phyloP scores from a whole-genome alignment of 2,329 filamentous ascomycete species.

The Davidsoniella virescens region DNA sequence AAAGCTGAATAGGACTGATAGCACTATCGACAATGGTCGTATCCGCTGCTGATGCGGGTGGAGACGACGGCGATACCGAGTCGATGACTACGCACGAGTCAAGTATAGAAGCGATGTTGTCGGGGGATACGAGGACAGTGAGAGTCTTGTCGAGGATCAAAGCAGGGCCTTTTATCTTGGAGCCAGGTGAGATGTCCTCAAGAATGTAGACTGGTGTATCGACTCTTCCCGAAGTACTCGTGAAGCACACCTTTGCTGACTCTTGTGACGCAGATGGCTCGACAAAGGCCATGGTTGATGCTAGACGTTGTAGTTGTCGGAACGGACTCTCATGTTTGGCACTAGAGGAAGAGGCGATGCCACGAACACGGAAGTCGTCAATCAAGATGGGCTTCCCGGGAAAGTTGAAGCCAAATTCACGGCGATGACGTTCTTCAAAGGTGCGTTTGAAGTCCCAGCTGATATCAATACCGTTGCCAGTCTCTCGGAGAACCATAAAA shows the following conservation, averaged over 20 bases:
- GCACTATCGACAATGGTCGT: slow-evolving; percentile 2
- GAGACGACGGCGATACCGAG: background rate
- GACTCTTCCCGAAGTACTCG: slow-evolving; percentile 40
- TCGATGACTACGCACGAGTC: slow-evolving; percentile 84
- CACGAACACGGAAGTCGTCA: slow-evolving; percentile 74
- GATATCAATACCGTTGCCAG: slow-evolving; percentile 38
- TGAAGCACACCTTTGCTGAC: slow-evolving; percentile 59
- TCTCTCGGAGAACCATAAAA: slow-evolving; percentile 72
- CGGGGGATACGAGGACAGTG: slow-evolving; percentile 78
- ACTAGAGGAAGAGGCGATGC: slow-evolving; percentile 41
- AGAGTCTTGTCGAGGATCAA: slow-evolving; percentile 79
- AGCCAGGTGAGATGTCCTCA: slow-evolving; percentile 53
- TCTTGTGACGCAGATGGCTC: slow-evolving; percentile 40
- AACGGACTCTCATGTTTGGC: slow-evolving; percentile 61
- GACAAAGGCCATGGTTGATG: background rate
- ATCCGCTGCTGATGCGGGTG: background rate
- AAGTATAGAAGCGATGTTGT: slow-evolving; percentile 58
- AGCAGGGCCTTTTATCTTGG: slow-evolving; percentile 61
- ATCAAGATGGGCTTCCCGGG: slow-evolving; percentile 74
- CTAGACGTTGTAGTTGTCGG: slow-evolving; percentile 51
- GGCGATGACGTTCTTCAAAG: slow-evolving; percentile 74
- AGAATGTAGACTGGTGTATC: slow-evolving; percentile 75
- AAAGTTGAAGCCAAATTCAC: slow-evolving; percentile 85
- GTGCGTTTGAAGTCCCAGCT: slow-evolving; percentile 72
- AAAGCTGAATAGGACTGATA: slow-evolving; percentile 56